A percentile compares a stretch with the other conserved stretches of the same genome.
Conservation (phyloP, 805 yeast species). For the Nakazawaea peltata region DNA sequence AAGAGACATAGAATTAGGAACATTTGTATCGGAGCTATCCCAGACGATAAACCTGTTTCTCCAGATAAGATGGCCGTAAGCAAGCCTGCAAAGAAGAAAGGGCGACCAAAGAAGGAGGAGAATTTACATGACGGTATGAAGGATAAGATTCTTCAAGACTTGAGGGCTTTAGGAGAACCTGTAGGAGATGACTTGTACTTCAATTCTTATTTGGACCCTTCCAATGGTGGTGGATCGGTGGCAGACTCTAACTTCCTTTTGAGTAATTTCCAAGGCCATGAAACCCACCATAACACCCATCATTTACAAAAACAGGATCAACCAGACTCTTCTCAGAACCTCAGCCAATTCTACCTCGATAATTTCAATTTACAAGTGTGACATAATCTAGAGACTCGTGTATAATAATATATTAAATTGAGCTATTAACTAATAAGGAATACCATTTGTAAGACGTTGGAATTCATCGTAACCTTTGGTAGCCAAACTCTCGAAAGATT, state of each 20-base stretch:
- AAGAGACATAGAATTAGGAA: conserved; percentile 71
- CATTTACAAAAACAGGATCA: too few relatives aligned
- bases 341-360: conserved; percentile 2
- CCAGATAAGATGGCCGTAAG: conserved; percentile 15
- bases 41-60: conserved; percentile 21
- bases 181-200: too few relatives aligned
- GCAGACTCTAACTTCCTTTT: too few relatives aligned
- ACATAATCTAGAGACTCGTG: neutral
- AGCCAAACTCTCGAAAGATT: conserved; percentile 78
- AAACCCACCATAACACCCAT: too few relatives aligned
- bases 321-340: neutral
- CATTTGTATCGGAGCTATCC: conserved; percentile 74
- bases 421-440: too few relatives aligned
- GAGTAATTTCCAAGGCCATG: too few relatives aligned
- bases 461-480: conserved; percentile 97
- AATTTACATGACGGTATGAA: conserved; percentile 5
- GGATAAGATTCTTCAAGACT: conserved; percentile 8
- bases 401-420: too few relatives aligned
- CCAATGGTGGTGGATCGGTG: too few relatives aligned
- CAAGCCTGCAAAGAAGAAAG: conserved; percentile 25
- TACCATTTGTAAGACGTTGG: conserved; percentile 94
- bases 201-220: too few relatives aligned
- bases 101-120: conserved; percentile 24
- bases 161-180: too few relatives aligned
- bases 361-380: neutral